Base-by-base conservation (phyloP, 1,139 yeast genomes). In the Pneumocystis carinii region DNA sequence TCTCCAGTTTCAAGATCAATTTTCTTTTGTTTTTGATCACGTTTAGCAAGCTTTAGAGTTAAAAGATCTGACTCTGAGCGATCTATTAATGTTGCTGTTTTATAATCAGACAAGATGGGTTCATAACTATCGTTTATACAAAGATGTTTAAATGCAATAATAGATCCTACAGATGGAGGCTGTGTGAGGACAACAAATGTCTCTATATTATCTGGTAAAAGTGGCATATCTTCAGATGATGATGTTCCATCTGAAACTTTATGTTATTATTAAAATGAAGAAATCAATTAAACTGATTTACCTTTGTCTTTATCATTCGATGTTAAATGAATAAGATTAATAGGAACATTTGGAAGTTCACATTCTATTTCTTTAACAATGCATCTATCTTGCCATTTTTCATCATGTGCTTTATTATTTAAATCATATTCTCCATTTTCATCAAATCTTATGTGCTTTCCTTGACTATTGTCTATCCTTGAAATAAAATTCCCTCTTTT, bases 121-220 rank as follows among this genome's bases (percentile, higher is more conserved):
- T 57, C 59, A 12, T 57, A 57, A 37, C 29, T 37, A 12, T 37
- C 24, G 14, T 14, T 57, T 36, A 57, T 57, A 29, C 42, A 24
- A 37, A 57, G 42, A 17, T 57, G 59, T 57, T 57, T 57, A 29
- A 57, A 57, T 19, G 42, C 59, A 37, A 57, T 24, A 39, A 57
- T 29, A 14, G 59, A 57, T 37, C 42, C 42, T 57, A 57, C 24
- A 7, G 41, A 17, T 37, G 59, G 59, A 19, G 42, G 59, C 2
- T 37, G 24, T 12, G 37, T 39, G 12, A 37, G 59, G 24, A 29
- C 36, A 19, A 27, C 7, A 57, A 57, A 36, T 37, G 59, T 57
- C 14, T 37, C 42, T 39, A 39, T 37, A 57, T 57, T 24, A 2
- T 37, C 29, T 10, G 59, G 59, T 8, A 57, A 39, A 57, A 7